Percentiles rank a stretch among this genome's conserved stretches.
phyloP scores from a whole-genome alignment of 805 yeast genomes.

The Hagleromyces aurorensis region DNA sequence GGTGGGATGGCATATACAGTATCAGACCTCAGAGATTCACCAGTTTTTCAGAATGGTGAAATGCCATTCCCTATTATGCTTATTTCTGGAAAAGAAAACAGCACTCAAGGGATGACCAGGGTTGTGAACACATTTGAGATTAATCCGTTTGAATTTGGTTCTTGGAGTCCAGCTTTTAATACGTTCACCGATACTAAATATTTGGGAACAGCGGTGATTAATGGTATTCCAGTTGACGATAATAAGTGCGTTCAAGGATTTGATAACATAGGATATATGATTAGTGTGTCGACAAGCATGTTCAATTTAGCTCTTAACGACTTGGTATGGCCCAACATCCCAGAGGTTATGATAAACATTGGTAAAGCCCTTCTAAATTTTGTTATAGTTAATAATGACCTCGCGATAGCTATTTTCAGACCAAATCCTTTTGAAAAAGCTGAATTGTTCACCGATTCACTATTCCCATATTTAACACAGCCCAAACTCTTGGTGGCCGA shows the following conservation, averaged over 20 bases:
- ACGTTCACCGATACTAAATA: constrained; percentile 61
- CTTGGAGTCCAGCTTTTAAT: constrained; percentile 74
- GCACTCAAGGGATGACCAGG: too few species aligned
- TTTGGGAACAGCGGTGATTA: constrained; percentile 55
- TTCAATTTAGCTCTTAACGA: constrained; percentile 62
- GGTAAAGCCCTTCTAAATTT: constrained; percentile 27
- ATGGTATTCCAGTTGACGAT: constrained; percentile 46
- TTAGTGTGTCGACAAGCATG: constrained; percentile 77
- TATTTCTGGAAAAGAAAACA: constrained; percentile 59
- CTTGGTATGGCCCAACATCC: constrained; percentile 43
- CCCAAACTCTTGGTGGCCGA: constrained; percentile 49
- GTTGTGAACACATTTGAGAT: constrained; percentile 51
- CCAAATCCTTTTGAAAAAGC: constrained; percentile 65
- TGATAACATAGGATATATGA: constrained; percentile 73
- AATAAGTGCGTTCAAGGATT: constrained; percentile 55
- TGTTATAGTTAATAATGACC: constrained; percentile 40
- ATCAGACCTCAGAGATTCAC: constrained; percentile 49
- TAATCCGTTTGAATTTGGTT: constrained; percentile 69
- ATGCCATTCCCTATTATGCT: constrained; percentile 71
- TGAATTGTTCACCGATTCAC: constrained; percentile 25
- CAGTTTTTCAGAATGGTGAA: constrained; percentile 49
- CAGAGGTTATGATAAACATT: constrained; percentile 35
- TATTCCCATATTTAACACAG: constrained; percentile 33
- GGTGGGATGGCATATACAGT: constrained; percentile 59
- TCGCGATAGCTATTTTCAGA: constrained; percentile 60